Evolutionary conservation across 495 filamentous ascomycete genomes (phyloP).

Genomic region (Rostrohypoxylon terebratum): DNA sequence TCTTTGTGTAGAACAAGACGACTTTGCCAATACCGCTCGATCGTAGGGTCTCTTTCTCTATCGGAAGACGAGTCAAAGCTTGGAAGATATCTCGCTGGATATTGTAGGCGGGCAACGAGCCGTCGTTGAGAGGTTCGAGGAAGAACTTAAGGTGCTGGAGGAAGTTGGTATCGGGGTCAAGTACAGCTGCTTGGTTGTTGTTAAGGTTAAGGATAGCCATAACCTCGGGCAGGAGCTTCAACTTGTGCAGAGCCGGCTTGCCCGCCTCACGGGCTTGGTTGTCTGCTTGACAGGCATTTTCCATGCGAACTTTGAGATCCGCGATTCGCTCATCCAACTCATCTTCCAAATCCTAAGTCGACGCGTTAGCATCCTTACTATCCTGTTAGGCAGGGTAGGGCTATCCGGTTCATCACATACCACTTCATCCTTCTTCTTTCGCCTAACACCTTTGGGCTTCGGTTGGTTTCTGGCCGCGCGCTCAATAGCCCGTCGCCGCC

Average conservation of each 20-base stretch:
- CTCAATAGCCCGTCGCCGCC: slow-evolving; percentile 82
- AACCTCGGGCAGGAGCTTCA: slow-evolving; percentile 94
- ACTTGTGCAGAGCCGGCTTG: slow-evolving; percentile 88
- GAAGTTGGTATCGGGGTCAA: slow-evolving; percentile 95
- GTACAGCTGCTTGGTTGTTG: slow-evolving; percentile 79
- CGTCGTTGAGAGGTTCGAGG: slow-evolving; percentile 94
- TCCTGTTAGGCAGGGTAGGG: background rate
- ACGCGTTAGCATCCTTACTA: background rate
- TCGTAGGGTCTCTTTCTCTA: slow-evolving; percentile 88
- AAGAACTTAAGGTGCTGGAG: slow-evolving; percentile 96
- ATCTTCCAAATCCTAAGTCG: slow-evolving; percentile 82
- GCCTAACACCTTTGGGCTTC: slow-evolving; percentile 68
- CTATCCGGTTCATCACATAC: slow-evolving; percentile 62
- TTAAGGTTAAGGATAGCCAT: slow-evolving; percentile 88
- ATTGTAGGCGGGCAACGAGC: slow-evolving; percentile 91
- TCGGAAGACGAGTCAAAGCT: slow-evolving; percentile 79
- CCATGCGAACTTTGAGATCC: slow-evolving; percentile 88
- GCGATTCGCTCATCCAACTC: slow-evolving; percentile 92
- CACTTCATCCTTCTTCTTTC: slow-evolving; percentile 88
- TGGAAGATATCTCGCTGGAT: slow-evolving; percentile 96
- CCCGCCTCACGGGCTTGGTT: slow-evolving; percentile 79
- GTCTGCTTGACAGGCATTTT: slow-evolving; percentile 88
- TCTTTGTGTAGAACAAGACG: slow-evolving; percentile 94
- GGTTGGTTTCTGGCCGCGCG: slow-evolving; percentile 83
- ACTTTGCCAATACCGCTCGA: slow-evolving; percentile 96